Conservation (phyloP, 176 grass and related monocot genomes). For the Paspalum notatum region DNA sequence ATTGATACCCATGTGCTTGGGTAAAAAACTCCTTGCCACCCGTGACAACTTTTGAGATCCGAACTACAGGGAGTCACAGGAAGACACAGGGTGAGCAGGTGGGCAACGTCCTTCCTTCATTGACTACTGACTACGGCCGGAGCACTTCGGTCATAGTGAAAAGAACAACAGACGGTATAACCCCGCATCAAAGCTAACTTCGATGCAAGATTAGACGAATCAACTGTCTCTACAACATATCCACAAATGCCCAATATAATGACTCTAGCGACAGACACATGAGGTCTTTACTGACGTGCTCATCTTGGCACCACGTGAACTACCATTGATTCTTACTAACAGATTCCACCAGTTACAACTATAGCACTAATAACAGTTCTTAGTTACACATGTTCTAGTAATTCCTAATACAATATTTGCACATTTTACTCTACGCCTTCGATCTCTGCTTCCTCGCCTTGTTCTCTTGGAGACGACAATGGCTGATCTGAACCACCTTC, state of each 20-base stretch:
- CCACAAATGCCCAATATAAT: too few species aligned
- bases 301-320: neutral
- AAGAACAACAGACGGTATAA: too few species aligned
- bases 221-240: neutral
- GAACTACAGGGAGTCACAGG: too few species aligned
- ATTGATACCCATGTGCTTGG: too few species aligned
- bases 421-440: constrained; percentile 27
- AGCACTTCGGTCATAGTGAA: neutral
- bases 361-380: neutral
- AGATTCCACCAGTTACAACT: constrained; percentile 12
- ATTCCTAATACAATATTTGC: constrained; percentile 31
- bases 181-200: neutral
- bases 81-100: too few species aligned
- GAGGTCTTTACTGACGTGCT: too few species aligned
- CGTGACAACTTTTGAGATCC: too few species aligned
- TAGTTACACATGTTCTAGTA: constrained; percentile 23
- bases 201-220: neutral
- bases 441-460: neutral
- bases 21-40: too few species aligned
- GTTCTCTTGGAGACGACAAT: constrained; percentile 7
- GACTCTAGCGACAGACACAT: too few species aligned
- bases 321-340: neutral
- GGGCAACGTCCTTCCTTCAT: neutral
- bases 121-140: neutral
- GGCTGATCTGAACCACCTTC: neutral